Evolutionary conservation across 805 yeast species (phyloP), one percentile per base, ranked within the genome.

Genomic region (Myxozyma neotropica): DNA sequence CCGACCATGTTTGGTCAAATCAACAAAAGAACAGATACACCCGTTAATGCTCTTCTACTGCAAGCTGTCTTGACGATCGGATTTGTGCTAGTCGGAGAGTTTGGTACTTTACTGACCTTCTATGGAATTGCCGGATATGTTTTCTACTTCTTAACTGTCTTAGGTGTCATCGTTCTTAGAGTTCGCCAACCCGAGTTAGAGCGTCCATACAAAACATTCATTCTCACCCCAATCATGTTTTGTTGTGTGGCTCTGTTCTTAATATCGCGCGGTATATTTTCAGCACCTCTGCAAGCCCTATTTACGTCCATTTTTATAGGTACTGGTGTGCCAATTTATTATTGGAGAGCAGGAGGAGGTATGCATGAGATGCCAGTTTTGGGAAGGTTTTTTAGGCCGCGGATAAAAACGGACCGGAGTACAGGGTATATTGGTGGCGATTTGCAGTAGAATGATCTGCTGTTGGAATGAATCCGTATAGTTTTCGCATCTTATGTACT

Each of bases 161-260:
- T 71, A 3, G 78, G 79, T 1, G 71, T 76, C 15, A 65, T 76
- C 31, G 64, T 69, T 21, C 64, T 76, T 42, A 63, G 79, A 23
- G 65, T 68, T 49, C 59, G 65, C 10, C 74, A 74, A 52, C 78
- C 78, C 0, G 58, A 64, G 1, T 64, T 76, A 12, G 70, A 63
- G 4, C 59, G 79, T 38, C 78, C 79, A 1, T 76, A 72, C 67
- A 69, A 69, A 54, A 72, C 75, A 2, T 73, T 69, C 67, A 67
- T 74, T 13, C 49, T 67, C 12, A 74, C 77, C 1, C 79, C 79
- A 1, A 60, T 74, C 5, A 23, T 71, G 35, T 74, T 74, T 51
- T 71, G 75, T 59, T 68, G 74, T 33, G 77, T 74, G n/a, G 75
- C 77, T 1, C 54, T 72, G 15, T 74, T 73, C 55, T 67, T 74